Evolutionary conservation across 768 basidiomycete genomes (phyloP), one percentile per base, ranked within the genome.

Genomic region (Tylopilus cervinicoccineus): DNA sequence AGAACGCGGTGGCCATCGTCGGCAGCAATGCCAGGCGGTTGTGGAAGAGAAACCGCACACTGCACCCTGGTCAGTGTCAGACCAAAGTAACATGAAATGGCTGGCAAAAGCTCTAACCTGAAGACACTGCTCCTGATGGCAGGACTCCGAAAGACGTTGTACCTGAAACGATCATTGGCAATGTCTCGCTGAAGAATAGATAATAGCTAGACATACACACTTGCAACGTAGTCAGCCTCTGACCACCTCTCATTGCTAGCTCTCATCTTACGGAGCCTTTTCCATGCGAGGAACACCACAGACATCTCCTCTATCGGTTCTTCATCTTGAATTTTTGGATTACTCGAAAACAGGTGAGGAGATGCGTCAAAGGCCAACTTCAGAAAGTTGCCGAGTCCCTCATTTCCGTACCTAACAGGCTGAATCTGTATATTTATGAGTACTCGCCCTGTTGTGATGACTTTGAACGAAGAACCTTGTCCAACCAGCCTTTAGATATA

Each of bases 181-280:
- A 22, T 11, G 16, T 13, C 28, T 8, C 10, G 26, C 48, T 29
- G 33, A 22, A 26, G 11, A 38, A 36, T 22, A n/a, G 34, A 37
- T 6, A 19, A 19, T 13, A 7, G 23, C 29, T 11, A 43, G 47
- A 62, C 77, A 41, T 59, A 81, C 77, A 80, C 77, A 42, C 76
- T 76, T n/a, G 73, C 71, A 14, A 71, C 77, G 48, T 71, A 79
- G 51, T 80, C 80, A 1, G 78, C 76, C 53, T 81, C 79, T 3
- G 76, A 77, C 65, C 71, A 75, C 55, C 69, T 78, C 44, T 77
- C 73, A 17, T 69, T 70, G 6, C 71, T 70, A 6, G 60, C 60
- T n/a, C 62, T 70, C 75, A 80, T 77, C 46, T 59, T 63, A 9
- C 61, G 57, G 7, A 78, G 63, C 31, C 67, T 68, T 23, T 69